Evolutionary conservation across 495 filamentous ascomycete genomes (phyloP).

Genomic region (Lasiosphaeris hirsuta): DNA sequence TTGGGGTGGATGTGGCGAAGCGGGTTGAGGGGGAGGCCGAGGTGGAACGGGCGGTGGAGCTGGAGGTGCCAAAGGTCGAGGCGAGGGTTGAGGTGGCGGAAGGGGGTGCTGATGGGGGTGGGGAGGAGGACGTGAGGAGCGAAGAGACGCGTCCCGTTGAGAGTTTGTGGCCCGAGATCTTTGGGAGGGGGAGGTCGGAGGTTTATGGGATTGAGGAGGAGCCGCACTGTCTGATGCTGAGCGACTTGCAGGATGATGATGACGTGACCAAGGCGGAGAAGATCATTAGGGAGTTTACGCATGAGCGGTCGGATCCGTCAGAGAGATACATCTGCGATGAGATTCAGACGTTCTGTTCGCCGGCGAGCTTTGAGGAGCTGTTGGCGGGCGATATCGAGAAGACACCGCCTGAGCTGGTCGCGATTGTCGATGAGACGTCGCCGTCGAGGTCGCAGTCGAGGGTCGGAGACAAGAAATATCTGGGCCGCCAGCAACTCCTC

Average conservation of each 20-base stretch:
- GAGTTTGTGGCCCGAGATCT: slow-evolving; percentile 10
- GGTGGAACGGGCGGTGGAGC: neutral
- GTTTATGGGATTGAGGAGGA: slow-evolving; percentile 3
- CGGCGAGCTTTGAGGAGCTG: neutral
- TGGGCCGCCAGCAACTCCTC: slow-evolving; percentile 7
- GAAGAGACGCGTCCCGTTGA: too few species aligned
- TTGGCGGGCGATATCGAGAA: neutral
- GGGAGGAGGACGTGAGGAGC: neutral
- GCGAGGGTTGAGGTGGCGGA: neutral
- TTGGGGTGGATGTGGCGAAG: neutral
- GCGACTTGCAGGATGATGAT: slow-evolving; percentile 7
- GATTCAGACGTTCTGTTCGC: slow-evolving; percentile 14
- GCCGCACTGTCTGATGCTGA: slow-evolving; percentile 6
- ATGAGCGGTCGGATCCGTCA: slow-evolving; percentile 4
- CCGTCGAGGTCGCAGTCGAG: neutral
- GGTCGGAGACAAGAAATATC: slow-evolving; percentile 1
- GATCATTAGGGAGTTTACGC: slow-evolving; percentile 10
- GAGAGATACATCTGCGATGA: slow-evolving; percentile 16
- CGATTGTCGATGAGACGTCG: slow-evolving; percentile 14
- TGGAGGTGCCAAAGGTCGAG: neutral
- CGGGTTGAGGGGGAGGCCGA: neutral
- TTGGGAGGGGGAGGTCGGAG: neutral
- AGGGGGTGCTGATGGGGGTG: neutral
- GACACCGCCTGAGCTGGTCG: neutral
- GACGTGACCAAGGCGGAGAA: neutral